These are phyloP conservation scores for Cymodocea nodosa DNA, from an alignment of 116 monocot genomes.

Conservation along the genomic window DNA sequence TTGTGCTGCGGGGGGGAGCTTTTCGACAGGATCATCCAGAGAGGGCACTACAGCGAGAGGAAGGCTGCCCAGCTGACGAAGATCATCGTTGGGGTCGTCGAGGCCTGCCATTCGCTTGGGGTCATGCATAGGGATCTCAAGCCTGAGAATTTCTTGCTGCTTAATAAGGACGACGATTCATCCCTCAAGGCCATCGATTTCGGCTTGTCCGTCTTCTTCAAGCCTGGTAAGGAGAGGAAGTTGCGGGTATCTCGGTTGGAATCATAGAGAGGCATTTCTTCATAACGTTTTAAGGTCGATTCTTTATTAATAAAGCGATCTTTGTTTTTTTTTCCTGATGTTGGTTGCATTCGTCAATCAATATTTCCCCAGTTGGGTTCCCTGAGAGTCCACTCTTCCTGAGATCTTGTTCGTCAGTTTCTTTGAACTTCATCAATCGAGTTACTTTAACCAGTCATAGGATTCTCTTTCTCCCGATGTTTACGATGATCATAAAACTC, in stretches of 20 bases:
- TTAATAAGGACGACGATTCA: constrained; percentile 43
- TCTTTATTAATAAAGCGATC: too few relatives aligned
- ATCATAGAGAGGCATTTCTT: neutral
- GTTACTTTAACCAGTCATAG: too few relatives aligned
- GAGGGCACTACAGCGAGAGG: constrained; percentile 54
- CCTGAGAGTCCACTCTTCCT: too few relatives aligned
- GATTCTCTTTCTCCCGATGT: too few relatives aligned
- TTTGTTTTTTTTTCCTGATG: too few relatives aligned
- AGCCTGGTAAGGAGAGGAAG: constrained; percentile 30
- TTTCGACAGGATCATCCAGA: constrained; percentile 54
- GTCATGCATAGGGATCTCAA: constrained; percentile 68
- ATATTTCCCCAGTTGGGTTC: too few relatives aligned
- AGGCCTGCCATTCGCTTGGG: constrained; percentile 63
- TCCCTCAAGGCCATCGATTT: constrained; percentile 72
- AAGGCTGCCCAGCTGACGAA: constrained; percentile 47
- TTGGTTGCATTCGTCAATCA: too few relatives aligned
- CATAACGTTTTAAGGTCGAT: too few relatives aligned
- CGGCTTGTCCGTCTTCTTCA: constrained; percentile 69
- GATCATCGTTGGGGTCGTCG: constrained; percentile 49
- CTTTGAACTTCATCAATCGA: too few relatives aligned
- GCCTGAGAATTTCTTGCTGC: constrained; percentile 66
- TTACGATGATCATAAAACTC: too few relatives aligned
- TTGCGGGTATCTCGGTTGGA: neutral
- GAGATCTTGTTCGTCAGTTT: too few relatives aligned
- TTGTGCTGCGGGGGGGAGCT: constrained; percentile 55